Evolutionary conservation across 768 basidiomycete species (phyloP), one percentile per base, ranked within the genome.

Genomic region (Mycena alexandri): DNA sequence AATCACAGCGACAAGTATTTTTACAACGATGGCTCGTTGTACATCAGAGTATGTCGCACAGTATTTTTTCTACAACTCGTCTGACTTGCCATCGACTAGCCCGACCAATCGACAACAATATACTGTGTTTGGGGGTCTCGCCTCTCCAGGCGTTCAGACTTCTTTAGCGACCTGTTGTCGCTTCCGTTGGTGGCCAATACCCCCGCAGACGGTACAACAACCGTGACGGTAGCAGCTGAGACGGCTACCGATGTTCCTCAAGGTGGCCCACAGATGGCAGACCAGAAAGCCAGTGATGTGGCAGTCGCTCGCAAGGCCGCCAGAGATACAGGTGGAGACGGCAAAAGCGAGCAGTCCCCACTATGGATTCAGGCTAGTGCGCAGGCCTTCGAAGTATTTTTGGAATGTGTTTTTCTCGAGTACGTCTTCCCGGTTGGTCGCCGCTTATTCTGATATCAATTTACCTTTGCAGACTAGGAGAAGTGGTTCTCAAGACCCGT

Each of bases 121-220:
- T 36, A 62, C 36, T 14, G 42, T 16, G 51, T 61, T 5, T 61
- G 60, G 60, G 51, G 51, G 3, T 51, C 60, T 0, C 38, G 22
- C 13, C 60, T 61, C 2, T 33, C 44, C 25, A 46, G 41, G 34
- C 34, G 13, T 21, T 61, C 60, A n/a, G 51, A 4, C 6, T 61
- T 42, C 50, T 60, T 60, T 24, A n/a, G 5, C 1, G 50, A 61
- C 21, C 19, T 58, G 44, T 10, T 6, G 5, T 34, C 22, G 12
- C n/a, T 42, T 25, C 8, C 44, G 1, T 12, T 12, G 34, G 7
- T 12, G 12, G 7, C 34, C 34, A 36, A 36, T 36, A 12, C 12
- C 34, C 34, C 5, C 7, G 12, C 34, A 12, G 34, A 36, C 34
- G 12, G n/a, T n/a, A n/a, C n/a, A n/a, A n/a, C n/a, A n/a, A n/a